These are phyloP conservation scores for Dysphania ambrosioides DNA, from an alignment of 148 eudicot genomes.

Conservation along the genomic window DNA sequence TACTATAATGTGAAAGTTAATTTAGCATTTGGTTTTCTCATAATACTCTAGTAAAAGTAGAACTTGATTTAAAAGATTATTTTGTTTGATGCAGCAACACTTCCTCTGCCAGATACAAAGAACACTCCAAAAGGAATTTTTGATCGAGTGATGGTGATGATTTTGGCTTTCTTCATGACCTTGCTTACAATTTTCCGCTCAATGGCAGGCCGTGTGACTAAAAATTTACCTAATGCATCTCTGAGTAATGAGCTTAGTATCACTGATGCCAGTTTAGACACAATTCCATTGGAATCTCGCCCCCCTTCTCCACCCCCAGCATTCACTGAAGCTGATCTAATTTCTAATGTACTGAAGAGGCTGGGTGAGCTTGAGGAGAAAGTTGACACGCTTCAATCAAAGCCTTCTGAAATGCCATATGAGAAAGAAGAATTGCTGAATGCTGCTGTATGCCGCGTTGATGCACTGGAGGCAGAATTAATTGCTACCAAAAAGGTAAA, in stretches of 20 bases:
- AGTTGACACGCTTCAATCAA: conserved; percentile 62
- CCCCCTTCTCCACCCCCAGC: conserved; percentile 72
- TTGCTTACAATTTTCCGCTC: conserved; percentile 47
- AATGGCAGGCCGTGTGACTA: conserved; percentile 38
- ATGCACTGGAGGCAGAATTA: conserved; percentile 66
- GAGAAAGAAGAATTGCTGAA: conserved; percentile 68
- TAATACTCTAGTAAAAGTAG: background rate
- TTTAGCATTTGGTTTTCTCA: background rate
- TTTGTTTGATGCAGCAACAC: conserved; percentile 44
- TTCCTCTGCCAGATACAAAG: conserved; percentile 33
- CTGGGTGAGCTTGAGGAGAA: conserved; percentile 61
- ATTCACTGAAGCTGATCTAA: conserved; percentile 50
- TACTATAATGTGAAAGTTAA: conserved; percentile 1
- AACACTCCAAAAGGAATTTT: conserved; percentile 47
- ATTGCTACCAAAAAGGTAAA: conserved; percentile 94
- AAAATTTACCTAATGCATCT: conserved; percentile 45
- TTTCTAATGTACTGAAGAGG: conserved; percentile 49
- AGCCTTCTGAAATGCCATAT: conserved; percentile 65
- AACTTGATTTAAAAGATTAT: background rate
- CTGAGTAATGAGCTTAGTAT: conserved; percentile 25
- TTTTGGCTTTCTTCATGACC: conserved; percentile 62
- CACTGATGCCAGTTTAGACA: conserved; percentile 37
- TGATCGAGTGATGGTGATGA: conserved; percentile 44
- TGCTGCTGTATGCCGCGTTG: conserved; percentile 70
- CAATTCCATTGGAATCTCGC: conserved; percentile 40